Percentiles rank a stretch among this genome's conserved stretches.
phyloP scores from a whole-genome alignment of 805 yeast species.

The Candida ascalaphidarum region DNA sequence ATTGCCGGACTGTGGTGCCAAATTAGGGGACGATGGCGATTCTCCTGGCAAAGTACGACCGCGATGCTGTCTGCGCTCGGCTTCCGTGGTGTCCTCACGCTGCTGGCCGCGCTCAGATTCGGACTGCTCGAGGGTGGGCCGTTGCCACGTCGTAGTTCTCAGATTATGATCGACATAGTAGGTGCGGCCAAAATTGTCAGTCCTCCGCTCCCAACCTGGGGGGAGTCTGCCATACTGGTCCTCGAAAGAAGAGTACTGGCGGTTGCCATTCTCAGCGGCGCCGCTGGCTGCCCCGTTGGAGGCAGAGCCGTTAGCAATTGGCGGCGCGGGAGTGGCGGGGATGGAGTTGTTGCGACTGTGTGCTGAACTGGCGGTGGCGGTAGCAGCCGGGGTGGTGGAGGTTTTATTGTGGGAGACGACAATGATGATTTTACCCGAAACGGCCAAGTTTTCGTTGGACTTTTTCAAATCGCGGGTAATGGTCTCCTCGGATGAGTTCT shows the following conservation, averaged over 20 bases:
- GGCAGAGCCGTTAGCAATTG: slow-evolving; percentile 4
- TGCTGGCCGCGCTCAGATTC: slow-evolving; percentile 63
- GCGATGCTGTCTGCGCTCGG: slow-evolving; percentile 85
- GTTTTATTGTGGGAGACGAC: slow-evolving; percentile 48
- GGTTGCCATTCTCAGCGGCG: slow-evolving; percentile 16
- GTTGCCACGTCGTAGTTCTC: slow-evolving; percentile 97
- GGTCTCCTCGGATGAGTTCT: slow-evolving; percentile 60
- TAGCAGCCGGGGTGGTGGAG: no score
- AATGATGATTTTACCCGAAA: slow-evolving; percentile 85
- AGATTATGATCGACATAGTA: slow-evolving; percentile 98
- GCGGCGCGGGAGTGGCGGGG: slow-evolving; percentile 3
- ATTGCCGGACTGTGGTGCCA: slow-evolving; percentile 15
- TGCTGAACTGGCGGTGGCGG: slow-evolving; percentile 2
- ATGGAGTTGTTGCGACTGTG: slow-evolving; percentile 4
- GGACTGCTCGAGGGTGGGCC: slow-evolving; percentile 79
- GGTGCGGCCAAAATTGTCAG: slow-evolving; percentile 95
- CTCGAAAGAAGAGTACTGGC: slow-evolving; percentile 88
- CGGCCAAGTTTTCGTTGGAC: slow-evolving; percentile 85
- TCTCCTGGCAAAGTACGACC: slow-evolving; percentile 82
- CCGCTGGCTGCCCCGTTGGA: slow-evolving; percentile 6
- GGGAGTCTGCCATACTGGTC: slow-evolving; percentile 96
- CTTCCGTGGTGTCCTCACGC: slow-evolving; percentile 65
- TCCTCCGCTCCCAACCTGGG: slow-evolving; percentile 98
- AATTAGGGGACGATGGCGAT: slow-evolving; percentile 23
- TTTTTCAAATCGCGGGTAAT: slow-evolving; percentile 87